These are phyloP conservation scores for Plasmodium malariae DNA, from an alignment of 169 alveolate species.

Conservation along the genomic window DNA sequence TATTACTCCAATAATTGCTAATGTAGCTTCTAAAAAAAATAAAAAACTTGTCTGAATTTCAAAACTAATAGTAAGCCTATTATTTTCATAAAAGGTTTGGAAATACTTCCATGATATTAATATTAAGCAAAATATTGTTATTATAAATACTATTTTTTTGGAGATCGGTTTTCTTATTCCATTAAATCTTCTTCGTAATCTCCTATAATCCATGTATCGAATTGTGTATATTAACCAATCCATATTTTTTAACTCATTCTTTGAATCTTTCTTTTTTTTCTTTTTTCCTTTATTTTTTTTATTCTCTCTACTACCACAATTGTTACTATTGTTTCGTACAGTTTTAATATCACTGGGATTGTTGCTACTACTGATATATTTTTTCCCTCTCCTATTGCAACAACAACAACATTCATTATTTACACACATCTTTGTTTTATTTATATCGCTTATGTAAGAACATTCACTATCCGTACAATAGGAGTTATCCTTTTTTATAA, in stretches of 20 bases:
- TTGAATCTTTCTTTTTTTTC: conserved; percentile 13
- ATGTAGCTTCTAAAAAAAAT: conserved; percentile 59
- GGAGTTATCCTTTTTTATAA: conserved; percentile 5
- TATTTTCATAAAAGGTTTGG: conserved; percentile 47
- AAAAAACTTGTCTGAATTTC: conserved; percentile 31
- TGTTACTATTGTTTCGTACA: neutral
- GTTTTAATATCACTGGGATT: neutral
- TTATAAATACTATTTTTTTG: conserved; percentile 81
- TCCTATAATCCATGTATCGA: conserved; percentile 87
- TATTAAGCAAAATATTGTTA: conserved; percentile 83
- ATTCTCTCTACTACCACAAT: neutral
- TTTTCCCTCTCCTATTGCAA: conserved; percentile 13
- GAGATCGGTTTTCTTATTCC: conserved; percentile 89
- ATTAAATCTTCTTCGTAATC: conserved; percentile 85
- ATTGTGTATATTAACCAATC: conserved; percentile 79
- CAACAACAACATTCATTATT: conserved; percentile 33
- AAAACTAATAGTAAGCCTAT: conserved; percentile 32
- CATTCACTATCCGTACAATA: conserved; percentile 19
- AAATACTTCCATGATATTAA: conserved; percentile 77
- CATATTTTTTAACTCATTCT: conserved; percentile 65
- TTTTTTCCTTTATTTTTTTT: neutral
- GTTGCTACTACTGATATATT: neutral
- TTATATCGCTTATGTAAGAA: conserved; percentile 32
- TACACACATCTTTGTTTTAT: conserved; percentile 3
- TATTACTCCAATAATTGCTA: conserved; percentile 68